These are phyloP conservation scores for Handroanthus guayacan DNA, from an alignment of 257 asterid species.

Conservation along the genomic window DNA sequence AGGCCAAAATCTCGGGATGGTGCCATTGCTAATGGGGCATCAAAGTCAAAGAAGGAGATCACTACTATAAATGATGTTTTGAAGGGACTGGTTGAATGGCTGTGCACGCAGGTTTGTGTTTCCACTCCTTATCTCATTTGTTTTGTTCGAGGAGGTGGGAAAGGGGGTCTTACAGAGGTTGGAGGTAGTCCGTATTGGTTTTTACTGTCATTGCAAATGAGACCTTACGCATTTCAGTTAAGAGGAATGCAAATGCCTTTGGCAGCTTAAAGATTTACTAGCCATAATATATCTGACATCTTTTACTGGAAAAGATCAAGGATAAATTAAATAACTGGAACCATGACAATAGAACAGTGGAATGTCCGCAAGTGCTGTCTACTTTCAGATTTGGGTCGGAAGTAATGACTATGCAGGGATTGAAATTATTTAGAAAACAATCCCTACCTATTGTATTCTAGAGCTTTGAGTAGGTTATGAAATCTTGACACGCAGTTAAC, in stretches of 20 bases:
- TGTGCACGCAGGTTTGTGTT: constrained; percentile 78
- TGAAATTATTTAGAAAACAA: not conserved
- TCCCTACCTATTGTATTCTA: not conserved
- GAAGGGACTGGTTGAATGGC: constrained; percentile 87
- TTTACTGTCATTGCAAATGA: not conserved
- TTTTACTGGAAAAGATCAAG: not conserved
- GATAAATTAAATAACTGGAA: not conserved
- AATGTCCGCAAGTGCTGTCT: not conserved
- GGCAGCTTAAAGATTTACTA: not conserved
- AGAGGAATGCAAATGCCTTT: not conserved
- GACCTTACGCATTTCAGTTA: not conserved
- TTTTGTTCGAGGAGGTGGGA: constrained; percentile 17
- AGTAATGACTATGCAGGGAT: not conserved
- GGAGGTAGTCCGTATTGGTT: constrained; percentile 9
- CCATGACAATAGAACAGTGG: not conserved
- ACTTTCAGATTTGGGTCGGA: constrained; percentile 1
- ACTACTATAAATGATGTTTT: constrained; percentile 73
- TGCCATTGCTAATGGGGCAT: constrained; percentile 55
- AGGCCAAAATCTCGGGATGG: constrained; percentile 65
- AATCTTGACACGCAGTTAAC: not conserved
- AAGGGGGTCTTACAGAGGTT: not conserved
- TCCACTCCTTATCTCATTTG: constrained; percentile 14
- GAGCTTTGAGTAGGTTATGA: constrained; percentile 1
- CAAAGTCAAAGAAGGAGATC: constrained; percentile 61
- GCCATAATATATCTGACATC: not conserved